Evolutionary conservation across 306 rosid species (phyloP).

Genomic region (Alnus rubra): DNA sequence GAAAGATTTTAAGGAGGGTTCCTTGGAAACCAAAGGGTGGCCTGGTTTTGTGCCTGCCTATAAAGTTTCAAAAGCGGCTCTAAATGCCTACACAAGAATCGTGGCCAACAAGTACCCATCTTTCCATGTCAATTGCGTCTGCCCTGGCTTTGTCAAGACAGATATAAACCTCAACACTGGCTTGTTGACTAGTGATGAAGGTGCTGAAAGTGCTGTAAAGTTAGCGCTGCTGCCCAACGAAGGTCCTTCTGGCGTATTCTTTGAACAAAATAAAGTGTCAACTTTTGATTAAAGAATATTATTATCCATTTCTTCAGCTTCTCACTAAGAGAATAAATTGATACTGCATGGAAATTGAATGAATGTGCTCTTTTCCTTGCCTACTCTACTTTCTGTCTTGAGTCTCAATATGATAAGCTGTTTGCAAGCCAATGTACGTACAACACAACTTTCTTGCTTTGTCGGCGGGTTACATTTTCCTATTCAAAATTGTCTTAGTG

Average conservation of each 20-base stretch:
- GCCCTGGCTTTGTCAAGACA: constrained; percentile 19
- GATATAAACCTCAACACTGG: background rate
- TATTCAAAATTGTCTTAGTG: too few species aligned
- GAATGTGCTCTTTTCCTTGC: too few species aligned
- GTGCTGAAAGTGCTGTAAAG: background rate
- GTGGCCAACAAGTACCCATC: constrained; percentile 8
- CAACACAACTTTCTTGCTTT: too few species aligned
- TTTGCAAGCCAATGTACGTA: too few species aligned
- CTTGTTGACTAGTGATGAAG: background rate
- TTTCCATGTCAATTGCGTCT: constrained; percentile 9
- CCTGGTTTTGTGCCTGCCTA: background rate
- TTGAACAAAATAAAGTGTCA: background rate
- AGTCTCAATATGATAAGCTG: too few species aligned
- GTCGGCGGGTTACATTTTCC: too few species aligned
- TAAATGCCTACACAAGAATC: constrained; percentile 28
- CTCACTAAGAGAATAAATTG: too few species aligned
- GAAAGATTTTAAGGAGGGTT: constrained; percentile 18
- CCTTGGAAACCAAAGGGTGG: constrained; percentile 12
- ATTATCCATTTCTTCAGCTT: background rate
- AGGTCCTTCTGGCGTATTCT: constrained; percentile 22
- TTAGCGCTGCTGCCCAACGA: background rate
- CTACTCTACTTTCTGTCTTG: too few species aligned
- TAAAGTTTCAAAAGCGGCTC: constrained; percentile 5
- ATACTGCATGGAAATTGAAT: too few species aligned
- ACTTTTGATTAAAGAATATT: background rate